Conservation (phyloP, 1,284 basidiomycete species). For the Fomitopsis pinicola region DNA sequence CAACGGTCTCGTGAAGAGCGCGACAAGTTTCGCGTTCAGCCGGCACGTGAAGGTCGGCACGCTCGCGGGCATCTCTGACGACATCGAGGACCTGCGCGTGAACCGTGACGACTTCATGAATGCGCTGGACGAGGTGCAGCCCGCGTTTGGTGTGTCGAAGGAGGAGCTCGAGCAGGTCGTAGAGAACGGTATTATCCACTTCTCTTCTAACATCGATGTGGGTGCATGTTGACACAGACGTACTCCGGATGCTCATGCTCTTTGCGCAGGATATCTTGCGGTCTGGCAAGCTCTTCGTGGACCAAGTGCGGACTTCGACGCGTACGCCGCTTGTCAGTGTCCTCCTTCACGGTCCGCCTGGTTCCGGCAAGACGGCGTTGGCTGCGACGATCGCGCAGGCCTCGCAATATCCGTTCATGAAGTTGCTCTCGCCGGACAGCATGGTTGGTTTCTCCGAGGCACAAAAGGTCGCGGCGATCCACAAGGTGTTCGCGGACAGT, state of each 20-base stretch:
- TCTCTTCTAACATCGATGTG: slow-evolving; percentile 71
- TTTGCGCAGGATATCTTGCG: slow-evolving; percentile 74
- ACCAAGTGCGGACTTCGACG: slow-evolving; percentile 90
- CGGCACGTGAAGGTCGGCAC: slow-evolving; percentile 97
- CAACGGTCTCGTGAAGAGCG: slow-evolving; percentile 94
- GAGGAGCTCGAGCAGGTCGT: slow-evolving; percentile 94
- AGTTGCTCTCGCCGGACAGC: slow-evolving; percentile 92
- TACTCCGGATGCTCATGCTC: not conserved
- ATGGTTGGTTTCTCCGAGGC: slow-evolving; percentile 95
- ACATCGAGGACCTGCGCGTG: slow-evolving; percentile 92
- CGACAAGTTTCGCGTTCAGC: slow-evolving; percentile 97
- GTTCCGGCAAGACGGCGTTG: slow-evolving; percentile 93
- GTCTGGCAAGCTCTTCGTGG: slow-evolving; percentile 90
- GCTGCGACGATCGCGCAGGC: slow-evolving; percentile 93
- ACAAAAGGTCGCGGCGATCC: slow-evolving; percentile 90
- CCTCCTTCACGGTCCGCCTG: slow-evolving; percentile 86
- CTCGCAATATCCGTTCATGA: slow-evolving; percentile 97
- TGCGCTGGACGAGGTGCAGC: slow-evolving; percentile 93
- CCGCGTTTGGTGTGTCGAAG: slow-evolving; percentile 97
- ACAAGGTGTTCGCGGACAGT: slow-evolving; percentile 93
- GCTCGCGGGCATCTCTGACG: slow-evolving; percentile 93
- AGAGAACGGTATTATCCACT: slow-evolving; percentile 97
- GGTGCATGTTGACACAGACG: slow-evolving; percentile 26
- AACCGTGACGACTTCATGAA: slow-evolving; percentile 86
- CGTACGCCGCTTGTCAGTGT: slow-evolving; percentile 92